phyloP scores from a whole-genome alignment of 2,329 filamentous ascomycete genomes.

The Colletotrichum australisinense region DNA sequence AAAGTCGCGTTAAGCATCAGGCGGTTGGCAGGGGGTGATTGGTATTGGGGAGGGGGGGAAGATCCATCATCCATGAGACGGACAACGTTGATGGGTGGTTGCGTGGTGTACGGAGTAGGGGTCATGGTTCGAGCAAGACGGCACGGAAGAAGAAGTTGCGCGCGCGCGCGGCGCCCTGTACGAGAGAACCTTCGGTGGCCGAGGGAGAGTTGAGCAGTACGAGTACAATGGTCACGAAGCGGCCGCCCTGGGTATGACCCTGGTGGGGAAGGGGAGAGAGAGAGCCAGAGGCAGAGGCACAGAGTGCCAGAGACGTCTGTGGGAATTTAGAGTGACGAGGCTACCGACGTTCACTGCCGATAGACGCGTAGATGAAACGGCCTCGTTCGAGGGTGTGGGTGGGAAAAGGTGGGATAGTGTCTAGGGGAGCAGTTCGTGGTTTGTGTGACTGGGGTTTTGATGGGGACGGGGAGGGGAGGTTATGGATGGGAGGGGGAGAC shows the following conservation, averaged over 20 bases:
- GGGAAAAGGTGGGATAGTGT: not conserved
- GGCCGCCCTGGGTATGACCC: not conserved
- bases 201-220: not conserved
- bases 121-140: not conserved
- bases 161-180: too few relatives aligned
- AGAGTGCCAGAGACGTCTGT: not conserved
- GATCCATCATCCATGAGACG: not conserved
- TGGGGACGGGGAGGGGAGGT: not conserved
- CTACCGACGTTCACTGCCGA: slow-evolving; percentile 24
- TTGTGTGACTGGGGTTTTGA: not conserved
- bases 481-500: not conserved
- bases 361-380: slow-evolving; percentile 32
- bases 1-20: slow-evolving; percentile 25
- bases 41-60: not conserved
- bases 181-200: too few relatives aligned
- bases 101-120: not conserved
- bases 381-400: slow-evolving; percentile 14
- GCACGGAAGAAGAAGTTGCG: not conserved
- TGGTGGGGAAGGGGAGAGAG: not conserved
- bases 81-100: not conserved
- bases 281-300: too few relatives aligned
- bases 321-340: not conserved
- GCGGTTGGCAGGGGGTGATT: not conserved
- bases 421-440: not conserved
- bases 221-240: not conserved